Evolutionary conservation across 108 stramenopile species (phyloP), one percentile per base, ranked within the genome.

Genomic region (Pseudonitzschia pungens): DNA sequence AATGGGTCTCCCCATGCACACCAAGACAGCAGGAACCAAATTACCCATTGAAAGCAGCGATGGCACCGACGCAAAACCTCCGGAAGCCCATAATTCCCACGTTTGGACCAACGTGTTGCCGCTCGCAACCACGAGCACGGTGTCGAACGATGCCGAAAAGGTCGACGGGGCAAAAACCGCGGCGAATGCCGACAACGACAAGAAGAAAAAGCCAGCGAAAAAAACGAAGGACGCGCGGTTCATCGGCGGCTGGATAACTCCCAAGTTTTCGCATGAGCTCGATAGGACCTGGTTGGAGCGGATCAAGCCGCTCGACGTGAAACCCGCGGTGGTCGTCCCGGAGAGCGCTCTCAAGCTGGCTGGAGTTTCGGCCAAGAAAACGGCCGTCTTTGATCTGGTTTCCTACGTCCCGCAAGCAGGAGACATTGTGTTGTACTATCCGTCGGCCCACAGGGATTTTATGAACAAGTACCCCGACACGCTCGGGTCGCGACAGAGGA

Each of bases 221-320:
- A 40, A 45, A 43, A 36, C 20, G 60, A 43, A 42, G 32, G 70
- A 67, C 44, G 56, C 28, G 0, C 71, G 65, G 32, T 76, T 77
- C 50, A 84, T 85, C 10, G 87, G 87, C 0, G 84, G 82, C 31
- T 84, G 83, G 82, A 63, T 88, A 10, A 81, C 84, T 8, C 77
- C 80, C 2, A 16, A 44, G 16, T 81, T 83, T 54, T 31, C 80
- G 0, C 58, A 70, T 15, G 24, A 60, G 16, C 42, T 88, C 51
- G 77, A 85, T 51, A 72, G 87, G 45, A 60, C 63, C 8, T 88
- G 87, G 87, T 63, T 85, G 1, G 77, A 65, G 22, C 41, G 68
- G 20, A 80, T 75, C 53, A 73, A 53, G 16, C 62, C 78, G 9
- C 11, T 69, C 53, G 45, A 48, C 14, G 65, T 28, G 0, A 51